phyloP scores from a whole-genome alignment of 2,329 filamentous ascomycete genomes.

The Pseudopithomyces maydicus region DNA sequence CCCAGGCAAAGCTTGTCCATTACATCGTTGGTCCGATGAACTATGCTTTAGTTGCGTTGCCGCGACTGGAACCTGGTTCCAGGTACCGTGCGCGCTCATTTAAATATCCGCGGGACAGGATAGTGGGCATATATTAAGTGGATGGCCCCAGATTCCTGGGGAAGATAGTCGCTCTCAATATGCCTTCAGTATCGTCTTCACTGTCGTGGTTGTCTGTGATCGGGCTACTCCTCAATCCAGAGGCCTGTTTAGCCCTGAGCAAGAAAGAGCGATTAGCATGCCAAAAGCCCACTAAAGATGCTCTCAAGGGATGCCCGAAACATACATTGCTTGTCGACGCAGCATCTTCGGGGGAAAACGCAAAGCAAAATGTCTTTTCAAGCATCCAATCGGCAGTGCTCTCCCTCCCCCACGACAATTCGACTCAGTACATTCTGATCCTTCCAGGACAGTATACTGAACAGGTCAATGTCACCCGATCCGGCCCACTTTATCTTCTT shows the following conservation, averaged over 20 bases:
- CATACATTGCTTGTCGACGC: slow-evolving; percentile 37
- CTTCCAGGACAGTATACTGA: slow-evolving; percentile 65
- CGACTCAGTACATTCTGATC: slow-evolving; percentile 62
- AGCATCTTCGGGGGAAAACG: slow-evolving; percentile 10
- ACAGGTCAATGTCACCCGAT: slow-evolving; percentile 68
- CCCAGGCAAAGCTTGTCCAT: slow-evolving; percentile 3
- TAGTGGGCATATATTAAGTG: slow-evolving; percentile 2
- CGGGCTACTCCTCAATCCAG: not conserved
- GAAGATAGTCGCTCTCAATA: not conserved
- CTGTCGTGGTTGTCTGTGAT: not conserved
- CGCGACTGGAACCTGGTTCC: not conserved
- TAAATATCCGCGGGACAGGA: slow-evolving; percentile 1
- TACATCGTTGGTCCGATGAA: not conserved
- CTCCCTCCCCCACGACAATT: slow-evolving; percentile 52
- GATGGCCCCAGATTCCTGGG: not conserved
- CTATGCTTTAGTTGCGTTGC: not conserved
- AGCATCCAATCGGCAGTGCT: slow-evolving; percentile 56
- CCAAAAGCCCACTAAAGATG: slow-evolving; percentile 43
- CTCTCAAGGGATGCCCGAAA: slow-evolving; percentile 47
- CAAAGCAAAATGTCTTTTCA: slow-evolving; percentile 22
- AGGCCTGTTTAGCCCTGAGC: not conserved
- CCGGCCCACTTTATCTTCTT: slow-evolving; percentile 64
- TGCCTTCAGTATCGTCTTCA: not conserved
- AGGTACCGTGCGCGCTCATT: slow-evolving; percentile 3
- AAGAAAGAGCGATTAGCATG: slow-evolving; percentile 26